Evolutionary conservation across 495 filamentous ascomycete genomes (phyloP), one percentile per base, ranked within the genome.

Genomic region (Penicillium goetzii): DNA sequence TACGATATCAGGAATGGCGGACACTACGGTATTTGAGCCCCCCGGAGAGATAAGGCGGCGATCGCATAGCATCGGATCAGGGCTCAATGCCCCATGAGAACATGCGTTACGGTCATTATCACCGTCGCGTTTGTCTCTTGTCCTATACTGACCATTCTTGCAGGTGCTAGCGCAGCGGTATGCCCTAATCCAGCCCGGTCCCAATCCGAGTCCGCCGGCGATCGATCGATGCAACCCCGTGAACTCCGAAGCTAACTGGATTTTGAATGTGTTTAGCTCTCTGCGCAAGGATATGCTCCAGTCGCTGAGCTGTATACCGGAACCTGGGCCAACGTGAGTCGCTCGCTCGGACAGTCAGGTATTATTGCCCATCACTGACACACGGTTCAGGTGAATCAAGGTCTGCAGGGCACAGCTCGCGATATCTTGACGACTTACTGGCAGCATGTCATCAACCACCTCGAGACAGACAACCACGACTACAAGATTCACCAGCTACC

Each of bases 341-440:
- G 21, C 47, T 17, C 26, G 59, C 14, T 23, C 49, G 38, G 21
- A 43, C 43, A 53, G 51, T 58, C 56, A 38, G 54, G 52, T 68
- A 54, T 34, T 52, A 60, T 64, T 45, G 2, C 61, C 61, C 62
- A 26, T 58, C 47, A 55, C 57, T 69, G 51, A 75, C 61, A 21
- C 52, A 52, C 32, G 69, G 55, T 10, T 54, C 60, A 95, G 91
- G 92, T 97, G 61, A 96, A 95, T 71, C 95, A 99, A 85, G 95
- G 95, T 52, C 87, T 99, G 45, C 89, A 88, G 64, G 95, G 93
- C 58, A 89, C 89, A 49, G 97, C 97, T 74, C 92, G 94, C 72
- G 95, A 98, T 72, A 97, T 98, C 71, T 84, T 98, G 65, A 96
- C 94, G 45, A 96, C 94, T 14, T 99, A 98, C 80, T 99, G 95